Evolutionary conservation across 2,329 filamentous ascomycete species (phyloP).

Genomic region (Arthroderma sp.): DNA sequence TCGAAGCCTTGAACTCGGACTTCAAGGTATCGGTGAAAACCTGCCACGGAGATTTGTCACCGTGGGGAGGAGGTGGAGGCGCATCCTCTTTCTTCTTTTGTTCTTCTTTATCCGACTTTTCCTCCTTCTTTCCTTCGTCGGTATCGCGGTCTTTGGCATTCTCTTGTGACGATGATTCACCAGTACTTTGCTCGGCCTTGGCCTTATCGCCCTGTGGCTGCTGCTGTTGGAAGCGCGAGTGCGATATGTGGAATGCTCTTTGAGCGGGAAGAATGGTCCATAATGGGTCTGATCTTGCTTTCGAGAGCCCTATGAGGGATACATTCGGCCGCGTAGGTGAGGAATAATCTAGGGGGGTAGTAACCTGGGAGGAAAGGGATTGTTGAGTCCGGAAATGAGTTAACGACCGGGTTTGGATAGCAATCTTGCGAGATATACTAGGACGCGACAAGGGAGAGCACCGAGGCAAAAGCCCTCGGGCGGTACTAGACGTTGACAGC

Average conservation of each 20-base stretch:
- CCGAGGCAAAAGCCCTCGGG: no score
- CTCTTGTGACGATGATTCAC: slow-evolving; percentile 11
- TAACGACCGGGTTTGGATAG: no score
- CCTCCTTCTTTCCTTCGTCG: slow-evolving; percentile 34
- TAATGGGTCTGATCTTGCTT: slow-evolving; percentile 7
- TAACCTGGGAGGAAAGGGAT: no score
- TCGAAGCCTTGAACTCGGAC: slow-evolving; percentile 86
- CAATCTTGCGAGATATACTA: no score
- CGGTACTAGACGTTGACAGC: no score
- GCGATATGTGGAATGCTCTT: slow-evolving; percentile 25
- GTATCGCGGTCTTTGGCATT: slow-evolving; percentile 14
- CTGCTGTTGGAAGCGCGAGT: slow-evolving; percentile 22
- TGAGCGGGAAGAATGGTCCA: slow-evolving; percentile 24
- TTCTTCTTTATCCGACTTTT: slow-evolving; percentile 32
- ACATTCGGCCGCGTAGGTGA: no score
- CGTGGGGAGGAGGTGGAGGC: slow-evolving; percentile 79
- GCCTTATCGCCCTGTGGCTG: slow-evolving; percentile 27
- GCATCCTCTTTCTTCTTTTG: slow-evolving; percentile 48
- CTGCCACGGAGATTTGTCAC: slow-evolving; percentile 97
- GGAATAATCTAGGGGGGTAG: no score
- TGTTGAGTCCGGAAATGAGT: no score
- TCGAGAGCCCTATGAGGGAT: no score
- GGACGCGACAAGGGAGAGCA: no score
- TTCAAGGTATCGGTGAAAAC: slow-evolving; percentile 97
- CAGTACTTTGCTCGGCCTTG: slow-evolving; percentile 16